Evolutionary conservation across 768 basidiomycete genomes (phyloP).

Genomic region (Floccularia luteovirens): DNA sequence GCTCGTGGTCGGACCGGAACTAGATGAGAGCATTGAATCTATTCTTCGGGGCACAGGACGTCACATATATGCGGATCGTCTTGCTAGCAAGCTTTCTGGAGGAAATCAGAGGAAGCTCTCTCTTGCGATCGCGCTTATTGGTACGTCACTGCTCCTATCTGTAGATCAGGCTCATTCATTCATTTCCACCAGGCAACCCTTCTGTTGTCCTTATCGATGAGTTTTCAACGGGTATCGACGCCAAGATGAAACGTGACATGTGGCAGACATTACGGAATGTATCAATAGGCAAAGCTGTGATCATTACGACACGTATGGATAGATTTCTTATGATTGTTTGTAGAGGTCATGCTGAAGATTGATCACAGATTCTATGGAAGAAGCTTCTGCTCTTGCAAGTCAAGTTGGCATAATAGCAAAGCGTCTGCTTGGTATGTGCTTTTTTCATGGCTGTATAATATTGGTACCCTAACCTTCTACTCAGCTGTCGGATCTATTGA

Average conservation of each 20-base stretch:
- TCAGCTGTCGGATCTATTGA: constrained; percentile 19
- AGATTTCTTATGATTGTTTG: constrained; percentile 38
- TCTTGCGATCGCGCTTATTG: constrained; percentile 61
- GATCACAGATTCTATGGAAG: constrained; percentile 17
- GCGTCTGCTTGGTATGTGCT: constrained; percentile 12
- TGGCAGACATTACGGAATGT: constrained; percentile 57
- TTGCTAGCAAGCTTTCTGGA: constrained; percentile 62
- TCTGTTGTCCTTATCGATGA: constrained; percentile 63
- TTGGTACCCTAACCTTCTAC: background rate
- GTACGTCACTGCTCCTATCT: constrained; percentile 22
- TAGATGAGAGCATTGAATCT: constrained; percentile 39
- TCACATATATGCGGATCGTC: constrained; percentile 45
- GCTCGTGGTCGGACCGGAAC: constrained; percentile 31
- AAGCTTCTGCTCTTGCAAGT: constrained; percentile 16
- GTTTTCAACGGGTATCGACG: constrained; percentile 68
- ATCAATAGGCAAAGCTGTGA: constrained; percentile 50
- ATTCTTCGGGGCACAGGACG: constrained; percentile 48
- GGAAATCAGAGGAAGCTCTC: constrained; percentile 66
- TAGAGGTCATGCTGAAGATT: constrained; percentile 9
- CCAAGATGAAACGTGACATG: constrained; percentile 69
- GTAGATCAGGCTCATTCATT: background rate
- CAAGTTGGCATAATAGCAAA: constrained; percentile 16
- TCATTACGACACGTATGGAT: constrained; percentile 56
- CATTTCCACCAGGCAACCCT: background rate
- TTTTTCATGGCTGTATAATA: background rate